These are phyloP conservation scores for Colletotrichum truncatum DNA, from an alignment of 2,329 filamentous ascomycete species.

Conservation along the genomic window DNA sequence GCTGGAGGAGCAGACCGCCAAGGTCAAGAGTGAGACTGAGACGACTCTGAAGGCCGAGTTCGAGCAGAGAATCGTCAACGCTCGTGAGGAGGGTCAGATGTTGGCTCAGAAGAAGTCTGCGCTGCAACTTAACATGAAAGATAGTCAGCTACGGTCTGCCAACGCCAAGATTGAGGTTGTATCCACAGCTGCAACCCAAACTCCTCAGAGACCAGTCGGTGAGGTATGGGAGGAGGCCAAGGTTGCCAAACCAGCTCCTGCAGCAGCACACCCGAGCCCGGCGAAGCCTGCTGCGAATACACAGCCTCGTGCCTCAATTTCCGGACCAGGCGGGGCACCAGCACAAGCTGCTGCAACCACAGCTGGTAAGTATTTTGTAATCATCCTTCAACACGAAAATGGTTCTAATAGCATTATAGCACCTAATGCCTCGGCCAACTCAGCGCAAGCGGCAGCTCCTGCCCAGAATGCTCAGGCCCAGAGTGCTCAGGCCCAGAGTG, in stretches of 20 bases:
- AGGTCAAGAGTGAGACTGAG: conserved; percentile 64
- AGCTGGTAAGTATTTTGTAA: conserved; percentile 24
- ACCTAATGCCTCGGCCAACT: neutral
- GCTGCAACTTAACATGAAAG: conserved; percentile 80
- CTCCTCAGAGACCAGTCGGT: conserved; percentile 81
- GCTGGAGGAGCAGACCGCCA: conserved; percentile 71
- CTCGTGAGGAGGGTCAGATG: conserved; percentile 71
- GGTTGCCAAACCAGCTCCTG: conserved; percentile 41
- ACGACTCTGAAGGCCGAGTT: conserved; percentile 55
- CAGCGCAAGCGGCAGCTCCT: neutral
- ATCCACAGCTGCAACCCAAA: conserved; percentile 83
- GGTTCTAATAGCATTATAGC: neutral
- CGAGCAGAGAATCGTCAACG: conserved; percentile 62
- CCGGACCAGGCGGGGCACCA: conserved; percentile 24
- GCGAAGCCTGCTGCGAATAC: conserved; percentile 23
- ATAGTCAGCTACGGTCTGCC: conserved; percentile 71
- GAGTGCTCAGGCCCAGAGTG: neutral
- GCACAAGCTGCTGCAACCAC: conserved; percentile 28
- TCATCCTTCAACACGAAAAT: conserved; percentile 1
- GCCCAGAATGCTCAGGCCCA: neutral
- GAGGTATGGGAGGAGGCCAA: conserved; percentile 91
- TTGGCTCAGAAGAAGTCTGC: conserved; percentile 80
- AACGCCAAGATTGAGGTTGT: conserved; percentile 81
- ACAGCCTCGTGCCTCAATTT: conserved; percentile 22
- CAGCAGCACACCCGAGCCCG: conserved; percentile 29